A percentile compares a stretch with the other conserved stretches of the same genome.
Evolutionary conservation across 768 basidiomycete genomes (phyloP).

Genomic region (Naganishia friedmannii): DNA sequence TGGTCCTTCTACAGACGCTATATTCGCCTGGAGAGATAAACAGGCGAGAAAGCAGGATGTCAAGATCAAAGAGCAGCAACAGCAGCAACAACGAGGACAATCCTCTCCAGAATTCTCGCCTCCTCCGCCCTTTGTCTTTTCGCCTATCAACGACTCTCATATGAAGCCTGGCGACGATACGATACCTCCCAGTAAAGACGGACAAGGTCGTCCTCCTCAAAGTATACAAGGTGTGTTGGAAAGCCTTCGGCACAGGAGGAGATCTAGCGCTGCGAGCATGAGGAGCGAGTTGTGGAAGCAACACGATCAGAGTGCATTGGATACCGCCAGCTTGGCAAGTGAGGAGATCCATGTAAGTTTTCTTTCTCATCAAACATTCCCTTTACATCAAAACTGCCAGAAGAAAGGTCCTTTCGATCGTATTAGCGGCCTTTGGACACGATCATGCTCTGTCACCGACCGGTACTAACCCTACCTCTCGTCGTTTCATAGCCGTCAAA

Average conservation of each 20-base stretch:
- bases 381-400: not conserved
- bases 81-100: not conserved
- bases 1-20: constrained; percentile 11
- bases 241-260: constrained; percentile 2
- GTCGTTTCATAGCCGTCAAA: constrained; percentile 7
- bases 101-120: not conserved
- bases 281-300: constrained; percentile 16
- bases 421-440: not conserved
- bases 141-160: not conserved
- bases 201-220: not conserved
- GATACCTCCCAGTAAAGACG: not conserved
- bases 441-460: not conserved
- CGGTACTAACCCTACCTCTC: not conserved
- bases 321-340: constrained; percentile 13
- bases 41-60: constrained; percentile 16
- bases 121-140: constrained; percentile 14
- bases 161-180: not conserved
- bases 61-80: constrained; percentile 7
- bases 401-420: not conserved
- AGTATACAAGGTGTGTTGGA: constrained; percentile 12
- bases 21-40: constrained; percentile 21
- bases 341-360: constrained; percentile 16
- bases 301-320: constrained; percentile 18
- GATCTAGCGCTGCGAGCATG: constrained; percentile 17
- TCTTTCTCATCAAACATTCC: no score